These are phyloP conservation scores for Gracilariopsis chorda DNA, from an alignment of 23 red algal genomes.

Conservation along the genomic window DNA sequence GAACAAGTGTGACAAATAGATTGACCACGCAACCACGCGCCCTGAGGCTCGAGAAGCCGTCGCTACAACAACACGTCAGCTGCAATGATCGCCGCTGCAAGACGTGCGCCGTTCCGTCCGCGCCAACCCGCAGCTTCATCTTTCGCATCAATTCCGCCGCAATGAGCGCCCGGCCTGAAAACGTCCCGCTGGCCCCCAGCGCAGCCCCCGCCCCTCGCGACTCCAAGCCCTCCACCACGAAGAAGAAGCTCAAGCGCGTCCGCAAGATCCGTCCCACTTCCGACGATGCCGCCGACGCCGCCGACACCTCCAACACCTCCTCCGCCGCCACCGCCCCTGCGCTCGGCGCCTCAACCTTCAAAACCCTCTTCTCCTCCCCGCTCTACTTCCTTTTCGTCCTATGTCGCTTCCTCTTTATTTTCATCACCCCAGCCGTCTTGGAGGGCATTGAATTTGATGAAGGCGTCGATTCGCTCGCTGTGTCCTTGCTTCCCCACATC, in stretches of 20 bases:
- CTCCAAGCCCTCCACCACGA: not conserved
- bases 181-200: not conserved
- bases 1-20: too few relatives aligned
- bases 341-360: slow-evolving; percentile 33
- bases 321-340: not conserved
- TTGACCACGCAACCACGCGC: too few relatives aligned
- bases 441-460: slow-evolving; percentile 65
- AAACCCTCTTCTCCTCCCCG: slow-evolving; percentile 22
- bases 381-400: slow-evolving; percentile 58
- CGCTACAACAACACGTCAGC: too few relatives aligned
- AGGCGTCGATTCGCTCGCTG: slow-evolving; percentile 58
- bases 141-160: too few relatives aligned
- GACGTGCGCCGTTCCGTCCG: too few relatives aligned
- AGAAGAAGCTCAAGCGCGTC: slow-evolving; percentile 60
- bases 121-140: too few relatives aligned
- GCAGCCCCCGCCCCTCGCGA: too few relatives aligned
- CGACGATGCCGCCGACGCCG: not conserved
- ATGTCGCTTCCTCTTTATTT: slow-evolving; percentile 37
- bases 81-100: too few relatives aligned
- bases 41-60: too few relatives aligned
- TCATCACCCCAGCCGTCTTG: slow-evolving; percentile 47
- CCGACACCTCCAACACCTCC: not conserved
- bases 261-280: not conserved
- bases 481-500: slow-evolving; percentile 56
- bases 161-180: too few relatives aligned